Evolutionary conservation across 306 rosid genomes (phyloP).

Genomic region (Glycine tomentella): DNA sequence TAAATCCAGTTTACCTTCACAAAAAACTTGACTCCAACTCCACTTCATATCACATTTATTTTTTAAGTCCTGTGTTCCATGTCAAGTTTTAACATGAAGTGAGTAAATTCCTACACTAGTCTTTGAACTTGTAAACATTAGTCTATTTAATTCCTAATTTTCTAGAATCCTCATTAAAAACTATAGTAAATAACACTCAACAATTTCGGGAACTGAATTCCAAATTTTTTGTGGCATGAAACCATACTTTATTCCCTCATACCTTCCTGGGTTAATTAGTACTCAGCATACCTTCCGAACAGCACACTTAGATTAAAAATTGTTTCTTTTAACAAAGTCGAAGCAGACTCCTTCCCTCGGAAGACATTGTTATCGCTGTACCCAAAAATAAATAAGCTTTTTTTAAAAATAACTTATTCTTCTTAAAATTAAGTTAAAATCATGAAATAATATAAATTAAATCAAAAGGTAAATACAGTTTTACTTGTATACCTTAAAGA

Average conservation of each 20-base stretch:
- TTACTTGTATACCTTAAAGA: neutral
- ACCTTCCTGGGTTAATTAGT: neutral
- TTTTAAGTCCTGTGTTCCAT: no score
- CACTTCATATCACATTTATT: neutral
- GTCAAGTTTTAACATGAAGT: neutral
- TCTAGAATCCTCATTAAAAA: neutral
- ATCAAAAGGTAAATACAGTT: neutral
- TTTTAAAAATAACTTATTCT: no score
- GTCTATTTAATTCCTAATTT: neutral
- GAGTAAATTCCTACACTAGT: neutral
- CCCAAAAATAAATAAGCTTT: neutral
- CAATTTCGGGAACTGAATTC: neutral
- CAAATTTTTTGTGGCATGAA: neutral
- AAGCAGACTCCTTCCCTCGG: neutral
- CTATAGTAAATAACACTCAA: neutral
- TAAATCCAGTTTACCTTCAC: neutral
- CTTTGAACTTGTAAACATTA: neutral
- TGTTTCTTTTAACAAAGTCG: neutral
- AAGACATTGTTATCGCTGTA: neutral
- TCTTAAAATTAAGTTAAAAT: no score
- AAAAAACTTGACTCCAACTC: neutral
- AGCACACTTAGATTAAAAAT: neutral
- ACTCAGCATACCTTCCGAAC: neutral
- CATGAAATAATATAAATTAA: neutral
- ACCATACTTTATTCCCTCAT: neutral